phyloP scores from a whole-genome alignment of 2,329 filamentous ascomycete species.

The Neodidymelliopsis sp. region DNA sequence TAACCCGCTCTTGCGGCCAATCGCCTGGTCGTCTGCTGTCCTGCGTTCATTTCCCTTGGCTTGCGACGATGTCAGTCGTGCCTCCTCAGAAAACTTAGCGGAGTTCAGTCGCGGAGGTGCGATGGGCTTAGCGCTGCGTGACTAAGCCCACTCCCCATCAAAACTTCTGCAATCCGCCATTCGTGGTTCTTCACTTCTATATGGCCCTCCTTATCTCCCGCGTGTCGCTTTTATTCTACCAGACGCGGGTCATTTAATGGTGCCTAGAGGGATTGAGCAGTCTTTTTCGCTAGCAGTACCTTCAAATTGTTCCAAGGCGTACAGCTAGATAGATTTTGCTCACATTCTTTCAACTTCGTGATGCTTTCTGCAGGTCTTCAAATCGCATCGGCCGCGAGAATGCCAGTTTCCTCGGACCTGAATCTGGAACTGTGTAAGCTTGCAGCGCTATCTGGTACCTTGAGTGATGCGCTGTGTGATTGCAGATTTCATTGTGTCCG shows the following conservation, averaged over 20 bases:
- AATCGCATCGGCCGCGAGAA: too few relatives aligned
- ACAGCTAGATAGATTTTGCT: conserved; percentile 98
- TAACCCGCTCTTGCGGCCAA: conserved; percentile 52
- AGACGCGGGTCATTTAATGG: conserved; percentile 83
- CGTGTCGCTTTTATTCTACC: conserved; percentile 63
- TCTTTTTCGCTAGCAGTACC: conserved; percentile 99
- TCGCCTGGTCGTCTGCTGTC: conserved; percentile 55
- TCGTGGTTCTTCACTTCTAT: conserved; percentile 52
- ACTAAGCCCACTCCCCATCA: conserved; percentile 14
- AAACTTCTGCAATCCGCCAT: conserved; percentile 31
- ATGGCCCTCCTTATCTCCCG: conserved; percentile 94
- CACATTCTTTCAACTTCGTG: conserved; percentile 62
- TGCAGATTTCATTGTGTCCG: too few relatives aligned
- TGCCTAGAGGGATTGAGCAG: conserved; percentile 85
- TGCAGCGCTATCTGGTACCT: too few relatives aligned
- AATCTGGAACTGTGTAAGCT: too few relatives aligned
- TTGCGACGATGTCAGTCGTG: conserved; percentile 1
- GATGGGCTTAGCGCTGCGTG: conserved; percentile 38
- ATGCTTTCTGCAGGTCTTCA: background rate
- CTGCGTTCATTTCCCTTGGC: conserved; percentile 50
- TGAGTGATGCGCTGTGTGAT: too few relatives aligned
- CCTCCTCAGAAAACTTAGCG: conserved; percentile 38
- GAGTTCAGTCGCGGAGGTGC: conserved; percentile 31
- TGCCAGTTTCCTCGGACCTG: too few relatives aligned
- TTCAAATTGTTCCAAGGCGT: conserved; percentile 75